These are phyloP conservation scores for Coemansia sp. DNA, from an alignment of 192 early-diverging fungal genomes.

Conservation along the genomic window DNA sequence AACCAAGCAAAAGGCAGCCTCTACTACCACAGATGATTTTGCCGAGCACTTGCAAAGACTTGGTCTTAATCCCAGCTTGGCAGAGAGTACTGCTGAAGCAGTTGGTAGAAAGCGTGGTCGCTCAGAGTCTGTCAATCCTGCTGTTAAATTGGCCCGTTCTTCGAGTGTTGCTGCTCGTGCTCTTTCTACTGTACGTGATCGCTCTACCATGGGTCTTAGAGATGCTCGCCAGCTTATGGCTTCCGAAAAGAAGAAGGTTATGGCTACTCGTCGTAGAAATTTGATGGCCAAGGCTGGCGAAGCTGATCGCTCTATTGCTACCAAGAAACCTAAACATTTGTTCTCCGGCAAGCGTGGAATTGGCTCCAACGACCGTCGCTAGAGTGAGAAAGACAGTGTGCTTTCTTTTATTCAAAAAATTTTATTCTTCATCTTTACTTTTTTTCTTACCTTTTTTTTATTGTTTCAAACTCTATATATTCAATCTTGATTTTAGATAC, in stretches of 20 bases:
- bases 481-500: not conserved
- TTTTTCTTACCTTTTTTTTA: not conserved
- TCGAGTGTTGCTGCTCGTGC: constrained; percentile 60
- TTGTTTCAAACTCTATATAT: constrained; percentile 5
- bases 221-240: constrained; percentile 48
- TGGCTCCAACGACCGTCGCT: constrained; percentile 79
- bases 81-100: constrained; percentile 52
- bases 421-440: constrained; percentile 8
- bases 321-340: constrained; percentile 98
- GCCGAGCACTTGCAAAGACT: constrained; percentile 64
- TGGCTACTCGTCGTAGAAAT: constrained; percentile 71
- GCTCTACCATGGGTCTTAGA: constrained; percentile 74
- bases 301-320: constrained; percentile 85
- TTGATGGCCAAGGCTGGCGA: constrained; percentile 82
- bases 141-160: constrained; percentile 61
- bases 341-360: constrained; percentile 86
- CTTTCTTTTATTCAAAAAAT: not conserved
- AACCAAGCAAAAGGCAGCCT: constrained; percentile 33
- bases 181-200: constrained; percentile 56
- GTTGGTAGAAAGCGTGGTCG: constrained; percentile 76
- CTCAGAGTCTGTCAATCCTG: constrained; percentile 61
- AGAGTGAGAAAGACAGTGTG: constrained; percentile 16
- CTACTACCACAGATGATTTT: constrained; percentile 56
- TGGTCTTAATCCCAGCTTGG: constrained; percentile 66
- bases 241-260: constrained; percentile 73